Conservation (phyloP, 805 yeast species). For the Schizosaccharomyces japonicus region DNA sequence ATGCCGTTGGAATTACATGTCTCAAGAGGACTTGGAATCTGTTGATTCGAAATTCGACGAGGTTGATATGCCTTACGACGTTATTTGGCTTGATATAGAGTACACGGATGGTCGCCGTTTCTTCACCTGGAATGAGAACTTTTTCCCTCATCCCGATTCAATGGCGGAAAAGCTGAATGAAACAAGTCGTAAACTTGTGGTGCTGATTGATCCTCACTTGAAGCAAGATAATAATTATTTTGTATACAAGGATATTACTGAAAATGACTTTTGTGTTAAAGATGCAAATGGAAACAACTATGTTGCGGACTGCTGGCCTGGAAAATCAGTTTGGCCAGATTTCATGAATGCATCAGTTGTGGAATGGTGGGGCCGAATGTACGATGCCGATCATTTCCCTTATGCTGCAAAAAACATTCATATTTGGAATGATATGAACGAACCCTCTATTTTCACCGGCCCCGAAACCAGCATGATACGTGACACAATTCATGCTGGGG, state of each 20-base stretch:
- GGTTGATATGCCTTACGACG: conserved; percentile 59
- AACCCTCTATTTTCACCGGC: conserved; percentile 84
- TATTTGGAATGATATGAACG: conserved; percentile 97
- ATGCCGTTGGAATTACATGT: conserved; percentile 92
- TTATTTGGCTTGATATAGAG: conserved; percentile 86
- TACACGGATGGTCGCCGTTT: conserved; percentile 70
- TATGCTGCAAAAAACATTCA: conserved; percentile 35
- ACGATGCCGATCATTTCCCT: conserved; percentile 21
- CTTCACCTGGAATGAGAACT: conserved; percentile 65
- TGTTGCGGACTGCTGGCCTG: conserved; percentile 95
- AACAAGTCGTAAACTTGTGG: conserved; percentile 59
- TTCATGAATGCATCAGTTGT: conserved; percentile 42
- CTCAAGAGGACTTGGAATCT: conserved; percentile 59
- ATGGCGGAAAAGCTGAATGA: conserved; percentile 43
- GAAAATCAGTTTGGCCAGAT: conserved; percentile 85
- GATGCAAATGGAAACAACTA: conserved; percentile 27
- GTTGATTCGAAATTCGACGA: conserved; percentile 50
- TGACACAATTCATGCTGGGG: conserved; percentile 53
- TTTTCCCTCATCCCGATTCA: conserved; percentile 49
- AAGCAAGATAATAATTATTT: conserved; percentile 34
- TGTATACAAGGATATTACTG: conserved; percentile 30
- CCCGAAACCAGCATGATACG: conserved; percentile 83
- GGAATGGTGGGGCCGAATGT: conserved; percentile 35
- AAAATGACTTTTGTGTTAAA: conserved; percentile 24
- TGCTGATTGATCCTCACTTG: conserved; percentile 79